Conservation (phyloP, 768 basidiomycete species). For the Neoboletus subvelutipes region DNA sequence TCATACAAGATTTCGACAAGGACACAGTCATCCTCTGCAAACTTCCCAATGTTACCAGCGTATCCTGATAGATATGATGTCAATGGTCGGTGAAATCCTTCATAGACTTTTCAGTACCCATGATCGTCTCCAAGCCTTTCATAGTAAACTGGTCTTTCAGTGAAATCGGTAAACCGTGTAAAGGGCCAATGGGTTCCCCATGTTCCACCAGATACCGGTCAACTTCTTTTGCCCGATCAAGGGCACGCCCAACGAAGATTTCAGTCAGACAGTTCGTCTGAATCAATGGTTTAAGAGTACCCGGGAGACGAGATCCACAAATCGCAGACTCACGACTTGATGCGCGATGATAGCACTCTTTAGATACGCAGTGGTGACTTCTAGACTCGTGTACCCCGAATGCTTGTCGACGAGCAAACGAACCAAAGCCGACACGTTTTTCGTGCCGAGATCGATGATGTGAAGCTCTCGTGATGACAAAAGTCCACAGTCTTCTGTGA, state of each 20-base stretch:
- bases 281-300: neutral
- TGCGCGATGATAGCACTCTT: conserved; percentile 31
- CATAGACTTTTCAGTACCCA: conserved; percentile 36
- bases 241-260: conserved; percentile 26
- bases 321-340: conserved; percentile 20
- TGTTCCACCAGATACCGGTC: conserved; percentile 22
- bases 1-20: conserved; percentile 64
- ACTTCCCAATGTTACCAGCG: conserved; percentile 55
- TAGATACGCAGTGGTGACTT: conserved; percentile 30
- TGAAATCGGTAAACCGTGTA: conserved; percentile 47
- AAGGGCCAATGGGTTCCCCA: conserved; percentile 36
- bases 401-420: conserved; percentile 20
- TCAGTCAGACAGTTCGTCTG: conserved; percentile 33
- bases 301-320: neutral
- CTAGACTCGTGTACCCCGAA: conserved; percentile 26
- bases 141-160: conserved; percentile 55
- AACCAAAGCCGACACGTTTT: conserved; percentile 24
- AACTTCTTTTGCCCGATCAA: conserved; percentile 28
- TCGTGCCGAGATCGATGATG: conserved; percentile 24
- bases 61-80: conserved; percentile 39
- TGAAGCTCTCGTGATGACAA: conserved; percentile 23
- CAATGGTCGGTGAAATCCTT: neutral
- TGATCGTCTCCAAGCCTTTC: conserved; percentile 59
- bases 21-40: conserved; percentile 58
- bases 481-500: conserved; percentile 24